A percentile compares a stretch with the other conserved stretches of the same genome.
phyloP scores from a whole-genome alignment of 768 basidiomycete species.

The Leucocoprinus leucothites region DNA sequence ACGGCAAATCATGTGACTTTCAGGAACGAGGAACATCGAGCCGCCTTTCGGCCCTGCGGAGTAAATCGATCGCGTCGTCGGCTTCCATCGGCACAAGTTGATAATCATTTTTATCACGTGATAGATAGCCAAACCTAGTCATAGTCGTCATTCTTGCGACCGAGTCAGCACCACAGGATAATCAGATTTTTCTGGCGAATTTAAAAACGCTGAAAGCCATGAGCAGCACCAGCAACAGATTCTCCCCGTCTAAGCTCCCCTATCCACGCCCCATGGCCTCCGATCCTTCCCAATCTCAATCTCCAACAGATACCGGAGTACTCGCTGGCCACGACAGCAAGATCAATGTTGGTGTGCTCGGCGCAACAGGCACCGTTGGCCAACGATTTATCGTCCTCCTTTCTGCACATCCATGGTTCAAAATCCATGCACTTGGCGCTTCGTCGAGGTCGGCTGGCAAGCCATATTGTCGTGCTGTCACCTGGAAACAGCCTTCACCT shows the following conservation, averaged over 20 bases:
- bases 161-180: no score
- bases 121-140: background rate
- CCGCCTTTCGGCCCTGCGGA: background rate
- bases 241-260: conserved; percentile 3
- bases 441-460: conserved; percentile 87
- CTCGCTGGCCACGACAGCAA: background rate
- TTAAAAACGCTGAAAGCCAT: no score
- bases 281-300: background rate
- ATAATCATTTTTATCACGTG: no score
- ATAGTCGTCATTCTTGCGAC: no score
- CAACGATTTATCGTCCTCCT: conserved; percentile 93
- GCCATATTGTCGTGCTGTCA: conserved; percentile 64
- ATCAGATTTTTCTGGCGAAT: no score
- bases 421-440: conserved; percentile 83
- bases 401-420: conserved; percentile 86
- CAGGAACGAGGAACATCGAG: conserved; percentile 16
- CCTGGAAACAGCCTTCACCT: conserved; percentile 84
- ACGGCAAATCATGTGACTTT: conserved; percentile 14
- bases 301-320: background rate
- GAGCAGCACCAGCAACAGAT: background rate
- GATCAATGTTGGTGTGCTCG: conserved; percentile 69
- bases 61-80: no score
- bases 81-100: no score
- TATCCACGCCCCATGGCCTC: background rate
- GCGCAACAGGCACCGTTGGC: conserved; percentile 93